Conservation (phyloP, 1,284 basidiomycete genomes). For the Butyriboletus appendiculatus region DNA sequence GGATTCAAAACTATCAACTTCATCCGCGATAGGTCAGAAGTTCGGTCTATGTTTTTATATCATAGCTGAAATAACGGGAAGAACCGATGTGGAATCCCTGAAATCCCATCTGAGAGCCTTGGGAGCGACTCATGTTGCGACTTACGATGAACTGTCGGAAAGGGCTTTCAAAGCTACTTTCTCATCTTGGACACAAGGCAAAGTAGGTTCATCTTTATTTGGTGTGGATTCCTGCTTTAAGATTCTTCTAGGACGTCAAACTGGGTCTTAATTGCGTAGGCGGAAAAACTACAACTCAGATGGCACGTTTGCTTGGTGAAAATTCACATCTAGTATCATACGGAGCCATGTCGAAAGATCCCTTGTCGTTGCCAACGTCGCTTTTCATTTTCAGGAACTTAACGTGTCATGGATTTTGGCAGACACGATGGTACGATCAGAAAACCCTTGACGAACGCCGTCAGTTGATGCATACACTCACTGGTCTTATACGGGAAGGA, state of each 20-base stretch:
- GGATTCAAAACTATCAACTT: conserved; percentile 78
- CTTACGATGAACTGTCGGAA: conserved; percentile 69
- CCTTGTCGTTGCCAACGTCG: conserved; percentile 75
- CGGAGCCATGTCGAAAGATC: conserved; percentile 86
- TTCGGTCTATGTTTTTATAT: neutral
- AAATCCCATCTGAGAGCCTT: conserved; percentile 53
- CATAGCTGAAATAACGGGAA: conserved; percentile 25
- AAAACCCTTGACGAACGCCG: conserved; percentile 44
- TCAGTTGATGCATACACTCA: conserved; percentile 51
- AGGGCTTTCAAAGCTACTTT: conserved; percentile 51
- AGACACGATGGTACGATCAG: conserved; percentile 67
- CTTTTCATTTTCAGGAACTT: conserved; percentile 83
- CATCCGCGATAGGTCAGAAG: conserved; percentile 62
- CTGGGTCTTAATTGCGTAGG: conserved; percentile 82
- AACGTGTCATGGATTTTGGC: conserved; percentile 74
- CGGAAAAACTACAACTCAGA: conserved; percentile 65
- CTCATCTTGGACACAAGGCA: conserved; percentile 60
- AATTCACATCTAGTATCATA: conserved; percentile 81
- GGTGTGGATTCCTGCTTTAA: neutral
- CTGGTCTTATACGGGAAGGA: conserved; percentile 50
- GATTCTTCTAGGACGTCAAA: conserved; percentile 46
- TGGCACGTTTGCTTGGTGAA: conserved; percentile 65
- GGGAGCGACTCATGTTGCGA: conserved; percentile 73
- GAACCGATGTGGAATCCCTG: conserved; percentile 53
- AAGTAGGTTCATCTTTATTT: conserved; percentile 38